A percentile compares a stretch with the other conserved stretches of the same genome.
phyloP scores from a whole-genome alignment of 805 yeast species.

The Cyberlindnera samutprakarnensis region DNA sequence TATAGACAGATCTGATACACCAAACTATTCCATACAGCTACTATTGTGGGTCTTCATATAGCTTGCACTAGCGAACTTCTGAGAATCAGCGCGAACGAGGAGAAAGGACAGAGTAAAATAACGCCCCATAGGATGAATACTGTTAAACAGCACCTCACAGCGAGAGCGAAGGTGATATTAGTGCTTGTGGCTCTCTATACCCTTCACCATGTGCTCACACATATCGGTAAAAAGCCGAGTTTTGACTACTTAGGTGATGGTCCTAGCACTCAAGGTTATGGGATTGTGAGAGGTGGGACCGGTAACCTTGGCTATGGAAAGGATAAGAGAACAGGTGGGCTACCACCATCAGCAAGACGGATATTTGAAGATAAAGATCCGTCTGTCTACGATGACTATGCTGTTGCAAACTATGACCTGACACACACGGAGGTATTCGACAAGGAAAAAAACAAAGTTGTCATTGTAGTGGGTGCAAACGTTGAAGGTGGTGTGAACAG shows the following conservation, averaged over 20 bases:
- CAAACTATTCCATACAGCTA: too few species aligned
- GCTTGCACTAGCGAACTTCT: too few species aligned
- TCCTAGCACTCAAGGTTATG: conserved; percentile 15
- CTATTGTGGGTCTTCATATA: too few species aligned
- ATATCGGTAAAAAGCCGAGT: too few species aligned
- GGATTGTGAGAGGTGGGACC: conserved; percentile 22
- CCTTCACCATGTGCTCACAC: too few species aligned
- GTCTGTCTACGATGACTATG: conserved; percentile 8
- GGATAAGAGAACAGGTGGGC: conserved; percentile 17
- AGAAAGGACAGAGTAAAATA: too few species aligned
- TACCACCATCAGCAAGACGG: conserved; percentile 18
- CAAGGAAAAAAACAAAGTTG: conserved; percentile 24
- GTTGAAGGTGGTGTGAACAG: conserved; percentile 32
- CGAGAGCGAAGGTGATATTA: too few species aligned
- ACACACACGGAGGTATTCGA: conserved; percentile 7
- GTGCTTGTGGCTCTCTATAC: too few species aligned
- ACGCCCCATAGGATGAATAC: too few species aligned
- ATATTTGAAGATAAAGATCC: conserved; percentile 9
- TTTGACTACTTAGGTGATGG: conserved; percentile 20
- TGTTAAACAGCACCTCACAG: too few species aligned
- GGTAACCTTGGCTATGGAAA: conserved; percentile 18
- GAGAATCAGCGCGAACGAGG: too few species aligned
- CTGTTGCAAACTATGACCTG: conserved; percentile 1
- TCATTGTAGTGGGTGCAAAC: conserved; percentile 33
- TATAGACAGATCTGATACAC: too few species aligned